Conservation (phyloP, 2,329 filamentous ascomycete species). For the Fusarium lateritium region DNA sequence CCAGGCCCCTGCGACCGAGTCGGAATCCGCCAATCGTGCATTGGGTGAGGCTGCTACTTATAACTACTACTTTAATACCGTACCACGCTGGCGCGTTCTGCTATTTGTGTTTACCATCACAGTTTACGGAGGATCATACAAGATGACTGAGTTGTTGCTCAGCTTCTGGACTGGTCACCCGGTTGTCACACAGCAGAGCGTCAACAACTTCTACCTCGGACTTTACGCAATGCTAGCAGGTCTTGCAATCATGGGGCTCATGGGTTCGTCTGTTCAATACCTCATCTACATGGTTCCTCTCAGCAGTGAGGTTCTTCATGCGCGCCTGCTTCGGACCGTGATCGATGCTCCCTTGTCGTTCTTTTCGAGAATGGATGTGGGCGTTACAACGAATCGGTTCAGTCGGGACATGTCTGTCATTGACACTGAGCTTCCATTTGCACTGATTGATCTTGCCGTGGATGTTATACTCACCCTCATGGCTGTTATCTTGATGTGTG, state of each 20-base stretch:
- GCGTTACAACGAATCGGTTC: conserved; percentile 57
- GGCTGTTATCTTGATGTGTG: conserved; percentile 31
- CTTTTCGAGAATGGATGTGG: conserved; percentile 55
- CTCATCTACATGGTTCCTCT: conserved; percentile 13
- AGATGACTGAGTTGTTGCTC: conserved; percentile 34
- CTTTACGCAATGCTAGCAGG: conserved; percentile 31
- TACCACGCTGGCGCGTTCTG: conserved; percentile 16
- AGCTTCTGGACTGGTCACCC: conserved; percentile 33
- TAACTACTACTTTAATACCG: conserved; percentile 20
- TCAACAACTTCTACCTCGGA: conserved; percentile 34
- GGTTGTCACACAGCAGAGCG: conserved; percentile 9
- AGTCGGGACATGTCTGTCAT: conserved; percentile 57
- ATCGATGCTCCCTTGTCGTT: conserved; percentile 54
- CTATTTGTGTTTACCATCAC: conserved; percentile 2
- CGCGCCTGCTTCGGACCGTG: conserved; percentile 18
- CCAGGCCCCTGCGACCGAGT: conserved; percentile 5
- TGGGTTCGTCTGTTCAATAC: conserved; percentile 10
- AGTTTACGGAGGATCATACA: conserved; percentile 22
- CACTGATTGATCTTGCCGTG: conserved; percentile 46
- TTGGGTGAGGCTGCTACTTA: conserved; percentile 23
- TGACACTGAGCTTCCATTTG: conserved; percentile 53
- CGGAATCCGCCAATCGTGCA: neutral
- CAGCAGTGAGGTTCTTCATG: conserved; percentile 28
- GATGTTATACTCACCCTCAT: conserved; percentile 11
- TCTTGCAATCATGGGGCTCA: conserved; percentile 15